Evolutionary conservation across 2,329 filamentous ascomycete genomes (phyloP), one percentile per base, ranked within the genome.

Genomic region (Calonectria pteridis): DNA sequence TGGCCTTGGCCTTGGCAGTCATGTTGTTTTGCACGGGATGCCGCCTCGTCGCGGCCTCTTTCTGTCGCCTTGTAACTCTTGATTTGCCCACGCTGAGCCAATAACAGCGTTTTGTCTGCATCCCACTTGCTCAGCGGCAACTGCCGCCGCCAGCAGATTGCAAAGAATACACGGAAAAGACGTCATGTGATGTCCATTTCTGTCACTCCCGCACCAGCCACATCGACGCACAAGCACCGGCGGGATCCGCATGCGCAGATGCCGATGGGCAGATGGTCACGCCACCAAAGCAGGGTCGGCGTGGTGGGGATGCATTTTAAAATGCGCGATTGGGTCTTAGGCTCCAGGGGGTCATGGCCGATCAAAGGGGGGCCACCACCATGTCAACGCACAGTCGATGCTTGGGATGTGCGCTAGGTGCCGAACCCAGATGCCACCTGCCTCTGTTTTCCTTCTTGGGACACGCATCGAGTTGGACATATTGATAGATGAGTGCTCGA

Each of bases 211-310:
- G 59, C 67, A 77, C 68, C 67, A 77, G 76, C 77, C 75, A 76
- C 69, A 71, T 63, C 37, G 55, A 67, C 69, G 31, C 43, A 51
- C 13, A 13, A 23, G 65, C 49, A 71, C 63, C 78, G 78, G 78
- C 75, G 75, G 71, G 72, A 46, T 67, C 78, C 78, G 78, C 70
- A 68, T 67, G 33, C 53, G 67, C 31, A 23, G n/a, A 18, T 35
- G 55, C 46, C 59, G n/a, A 74, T 71, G 69, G 71, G 75, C 78
- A 80, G 78, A 80, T 80, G 76, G 76, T 80, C 78, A 80, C 73
- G 77, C 78, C 78, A 80, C 68, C 31, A 65, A 28, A 33, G 20
- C 58, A 37, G n/a, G 67, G 58, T 26, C 31, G 14, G 53, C 55
- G 67, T 28, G 67, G 46, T 72, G 69, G 69, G 51, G 51, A 37